Evolutionary conservation across 2,329 filamentous ascomycete genomes (phyloP).

Genomic region (Penicillium sp.): DNA sequence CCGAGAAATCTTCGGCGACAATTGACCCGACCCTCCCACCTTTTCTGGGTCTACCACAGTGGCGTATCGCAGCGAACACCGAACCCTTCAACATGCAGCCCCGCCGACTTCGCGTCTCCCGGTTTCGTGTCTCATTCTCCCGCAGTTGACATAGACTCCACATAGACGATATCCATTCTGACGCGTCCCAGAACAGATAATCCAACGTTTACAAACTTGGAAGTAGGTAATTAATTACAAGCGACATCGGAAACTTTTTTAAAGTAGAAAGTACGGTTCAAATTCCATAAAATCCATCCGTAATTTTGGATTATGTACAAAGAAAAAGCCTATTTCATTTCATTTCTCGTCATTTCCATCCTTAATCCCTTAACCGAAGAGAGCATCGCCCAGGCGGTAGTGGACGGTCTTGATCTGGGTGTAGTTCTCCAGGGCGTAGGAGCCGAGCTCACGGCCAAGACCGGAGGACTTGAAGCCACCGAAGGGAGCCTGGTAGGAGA

Average conservation of each 20-base stretch:
- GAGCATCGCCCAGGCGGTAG: conserved; percentile 45
- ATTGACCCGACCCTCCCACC: not conserved
- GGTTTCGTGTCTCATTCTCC: not conserved
- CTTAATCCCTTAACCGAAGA: conserved; percentile 40
- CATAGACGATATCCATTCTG: not conserved
- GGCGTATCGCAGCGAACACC: not conserved
- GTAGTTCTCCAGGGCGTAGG: conserved; percentile 52
- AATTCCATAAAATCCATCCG: not conserved
- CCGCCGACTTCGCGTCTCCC: not conserved
- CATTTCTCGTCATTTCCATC: conserved; percentile 2
- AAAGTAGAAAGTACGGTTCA: not conserved
- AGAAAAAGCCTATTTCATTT: conserved; percentile 6
- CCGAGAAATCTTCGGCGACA: not conserved
- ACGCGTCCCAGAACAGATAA: not conserved
- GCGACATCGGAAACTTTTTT: not conserved
- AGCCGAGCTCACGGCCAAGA: conserved; percentile 43
- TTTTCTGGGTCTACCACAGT: not conserved
- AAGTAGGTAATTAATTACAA: not conserved
- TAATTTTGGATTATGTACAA: conserved; percentile 17
- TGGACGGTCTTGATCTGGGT: conserved; percentile 52
- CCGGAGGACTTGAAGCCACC: conserved; percentile 36
- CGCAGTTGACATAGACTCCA: not conserved
- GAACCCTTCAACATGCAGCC: not conserved
- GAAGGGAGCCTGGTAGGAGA: conserved; percentile 51
- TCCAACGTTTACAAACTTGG: too few relatives aligned